Conservation (phyloP, 495 filamentous ascomycete species). For the Daldinia loculata region DNA sequence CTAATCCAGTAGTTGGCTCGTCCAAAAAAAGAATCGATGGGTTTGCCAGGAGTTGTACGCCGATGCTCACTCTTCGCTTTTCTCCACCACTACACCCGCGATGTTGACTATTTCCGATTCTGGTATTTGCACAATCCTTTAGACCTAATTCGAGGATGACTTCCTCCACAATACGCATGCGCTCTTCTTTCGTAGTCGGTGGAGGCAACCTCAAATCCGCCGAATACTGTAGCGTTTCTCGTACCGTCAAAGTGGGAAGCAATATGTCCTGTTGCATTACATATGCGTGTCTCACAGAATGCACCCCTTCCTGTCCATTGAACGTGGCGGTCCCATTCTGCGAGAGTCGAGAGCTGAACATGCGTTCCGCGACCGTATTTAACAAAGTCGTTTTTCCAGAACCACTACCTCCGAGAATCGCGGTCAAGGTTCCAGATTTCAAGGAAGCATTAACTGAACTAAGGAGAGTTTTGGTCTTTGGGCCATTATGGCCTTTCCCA, state of each 20-base stretch:
- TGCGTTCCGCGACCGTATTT: conserved; percentile 72
- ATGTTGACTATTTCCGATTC: conserved; percentile 71
- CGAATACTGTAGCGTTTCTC: conserved; percentile 75
- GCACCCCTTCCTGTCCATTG: conserved; percentile 62
- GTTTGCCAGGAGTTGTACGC: conserved; percentile 77
- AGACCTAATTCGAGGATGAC: conserved; percentile 77
- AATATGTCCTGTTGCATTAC: conserved; percentile 81
- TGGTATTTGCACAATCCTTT: conserved; percentile 76
- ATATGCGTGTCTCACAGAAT: conserved; percentile 68
- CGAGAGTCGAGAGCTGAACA: conserved; percentile 62
- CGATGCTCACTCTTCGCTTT: conserved; percentile 76
- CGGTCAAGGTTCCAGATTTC: conserved; percentile 67
- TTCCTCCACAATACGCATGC: conserved; percentile 69
- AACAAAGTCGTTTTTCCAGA: conserved; percentile 78
- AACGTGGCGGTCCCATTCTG: conserved; percentile 64
- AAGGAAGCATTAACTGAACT: conserved; percentile 42
- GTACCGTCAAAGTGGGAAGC: conserved; percentile 73
- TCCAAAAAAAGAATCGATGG: conserved; percentile 79
- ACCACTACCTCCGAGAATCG: conserved; percentile 77
- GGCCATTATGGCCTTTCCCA: conserved; percentile 36
- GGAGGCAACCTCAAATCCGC: conserved; percentile 74
- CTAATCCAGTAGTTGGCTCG: conserved; percentile 78
- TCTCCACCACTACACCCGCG: conserved; percentile 81
- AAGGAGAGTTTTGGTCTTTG: conserved; percentile 44
- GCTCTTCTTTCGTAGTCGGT: conserved; percentile 64